phyloP scores from a whole-genome alignment of 192 early-diverging fungal genomes.

The Coemansia sp. region DNA sequence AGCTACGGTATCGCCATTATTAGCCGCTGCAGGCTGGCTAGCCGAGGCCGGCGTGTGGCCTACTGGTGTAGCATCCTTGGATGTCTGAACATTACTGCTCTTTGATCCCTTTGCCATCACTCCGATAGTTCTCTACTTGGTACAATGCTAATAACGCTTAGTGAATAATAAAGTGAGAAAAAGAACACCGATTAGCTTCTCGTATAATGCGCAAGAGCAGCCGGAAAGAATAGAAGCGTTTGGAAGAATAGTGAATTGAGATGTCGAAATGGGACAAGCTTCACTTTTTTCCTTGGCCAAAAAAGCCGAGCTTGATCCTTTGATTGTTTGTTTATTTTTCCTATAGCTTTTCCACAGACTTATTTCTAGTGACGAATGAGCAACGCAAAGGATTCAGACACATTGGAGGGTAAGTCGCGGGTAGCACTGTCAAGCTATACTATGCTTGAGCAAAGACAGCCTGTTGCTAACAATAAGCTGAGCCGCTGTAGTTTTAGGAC shows the following conservation, averaged over 20 bases:
- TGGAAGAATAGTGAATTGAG: no score
- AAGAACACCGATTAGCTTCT: no score
- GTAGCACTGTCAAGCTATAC: no score
- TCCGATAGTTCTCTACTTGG: neutral
- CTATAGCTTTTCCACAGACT: neutral
- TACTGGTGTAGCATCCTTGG: neutral
- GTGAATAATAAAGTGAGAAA: no score
- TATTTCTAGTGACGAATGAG: no score
- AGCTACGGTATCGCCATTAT: no score
- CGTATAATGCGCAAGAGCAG: no score
- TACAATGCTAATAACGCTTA: neutral
- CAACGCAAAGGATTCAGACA: constrained; percentile 1
- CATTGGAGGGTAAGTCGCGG: constrained; percentile 15
- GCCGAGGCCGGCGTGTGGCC: no score
- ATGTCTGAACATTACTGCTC: constrained; percentile 2
- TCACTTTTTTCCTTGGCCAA: neutral
- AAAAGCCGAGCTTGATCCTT: neutral
- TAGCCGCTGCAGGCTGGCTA: no score
- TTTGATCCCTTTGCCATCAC: constrained; percentile 6
- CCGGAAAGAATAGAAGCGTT: no score
- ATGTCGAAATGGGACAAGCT: no score
- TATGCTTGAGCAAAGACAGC: neutral
- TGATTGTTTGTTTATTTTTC: constrained; percentile 11
- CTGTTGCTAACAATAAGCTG: neutral
- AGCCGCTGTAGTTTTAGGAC: constrained; percentile 30